These are phyloP conservation scores for Paradendryphiella salina DNA, from an alignment of 2,329 filamentous ascomycete species.

Conservation along the genomic window DNA sequence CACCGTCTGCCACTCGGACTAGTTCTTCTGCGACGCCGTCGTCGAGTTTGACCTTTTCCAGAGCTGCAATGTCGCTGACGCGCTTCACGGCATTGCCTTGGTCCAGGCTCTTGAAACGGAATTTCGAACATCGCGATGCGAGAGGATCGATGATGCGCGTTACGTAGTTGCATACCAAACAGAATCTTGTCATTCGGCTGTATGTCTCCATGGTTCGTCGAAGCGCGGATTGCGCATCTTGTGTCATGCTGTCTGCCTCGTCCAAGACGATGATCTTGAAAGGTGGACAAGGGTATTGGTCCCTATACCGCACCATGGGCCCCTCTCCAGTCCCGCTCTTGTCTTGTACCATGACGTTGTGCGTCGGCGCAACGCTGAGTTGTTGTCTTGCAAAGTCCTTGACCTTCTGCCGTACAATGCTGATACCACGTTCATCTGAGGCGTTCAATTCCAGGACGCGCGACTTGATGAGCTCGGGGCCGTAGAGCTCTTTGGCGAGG, in stretches of 20 bases:
- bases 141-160: conserved; percentile 97
- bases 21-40: conserved; percentile 80
- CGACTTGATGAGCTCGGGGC: conserved; percentile 87
- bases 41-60: conserved; percentile 76
- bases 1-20: conserved; percentile 87
- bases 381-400: conserved; percentile 98
- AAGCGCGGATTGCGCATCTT: conserved; percentile 92
- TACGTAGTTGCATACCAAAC: conserved; percentile 97
- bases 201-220: conserved; percentile 98
- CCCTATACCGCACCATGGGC: conserved; percentile 53
- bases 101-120: conserved; percentile 95
- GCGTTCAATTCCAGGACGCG: conserved; percentile 99
- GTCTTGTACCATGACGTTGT: conserved; percentile 61
- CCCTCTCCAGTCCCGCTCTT: conserved; percentile 28
- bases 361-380: conserved; percentile 75
- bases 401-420: conserved; percentile 95
- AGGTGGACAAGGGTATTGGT: conserved; percentile 86
- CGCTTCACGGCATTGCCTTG: conserved; percentile 79
- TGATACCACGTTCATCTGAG: conserved; percentile 96
- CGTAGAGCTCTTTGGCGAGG: conserved; percentile 95
- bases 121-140: conserved; percentile 91
- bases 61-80: conserved; percentile 77
- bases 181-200: conserved; percentile 93
- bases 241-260: conserved; percentile 98
- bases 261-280: conserved; percentile 99